phyloP scores from a whole-genome alignment of 352 stramenopile species.

The Halophytophthora batemanensis region DNA sequence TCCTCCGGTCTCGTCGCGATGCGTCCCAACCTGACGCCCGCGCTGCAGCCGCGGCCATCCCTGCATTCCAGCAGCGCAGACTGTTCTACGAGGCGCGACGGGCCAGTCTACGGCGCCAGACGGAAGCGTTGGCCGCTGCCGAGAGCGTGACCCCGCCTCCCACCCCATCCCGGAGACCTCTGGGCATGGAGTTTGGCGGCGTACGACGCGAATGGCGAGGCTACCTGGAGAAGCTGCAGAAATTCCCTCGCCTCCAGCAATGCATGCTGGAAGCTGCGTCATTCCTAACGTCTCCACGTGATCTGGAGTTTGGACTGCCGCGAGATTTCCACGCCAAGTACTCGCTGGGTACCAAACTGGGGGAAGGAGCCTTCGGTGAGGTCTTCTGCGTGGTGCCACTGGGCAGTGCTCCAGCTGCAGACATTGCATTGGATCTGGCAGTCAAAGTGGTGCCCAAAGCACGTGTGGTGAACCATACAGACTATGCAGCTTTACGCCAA shows the following conservation, averaged over 20 bases:
- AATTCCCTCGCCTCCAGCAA: constrained; percentile 45
- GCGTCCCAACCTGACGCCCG: too few species aligned
- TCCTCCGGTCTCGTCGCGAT: too few species aligned
- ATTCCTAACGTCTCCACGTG: constrained; percentile 54
- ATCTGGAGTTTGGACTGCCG: constrained; percentile 68
- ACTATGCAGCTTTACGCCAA: constrained; percentile 66
- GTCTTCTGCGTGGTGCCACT: constrained; percentile 53
- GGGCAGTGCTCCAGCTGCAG: constrained; percentile 15
- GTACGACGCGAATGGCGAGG: constrained; percentile 58
- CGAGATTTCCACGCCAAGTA: constrained; percentile 57
- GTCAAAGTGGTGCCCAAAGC: constrained; percentile 79
- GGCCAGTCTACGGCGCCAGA: too few species aligned
- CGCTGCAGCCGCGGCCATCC: too few species aligned
- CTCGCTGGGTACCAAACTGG: constrained; percentile 46
- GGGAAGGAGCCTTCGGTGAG: constrained; percentile 66
- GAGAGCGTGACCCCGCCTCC: too few species aligned
- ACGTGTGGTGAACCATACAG: constrained; percentile 49
- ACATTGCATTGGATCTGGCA: constrained; percentile 65
- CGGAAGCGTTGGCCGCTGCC: too few species aligned
- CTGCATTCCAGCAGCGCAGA: too few species aligned
- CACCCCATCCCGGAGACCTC: constrained; percentile 15
- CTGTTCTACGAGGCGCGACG: too few species aligned
- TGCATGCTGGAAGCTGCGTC: constrained; percentile 50
- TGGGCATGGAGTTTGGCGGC: constrained; percentile 41
- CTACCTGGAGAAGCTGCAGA: constrained; percentile 34